Base-by-base conservation (phyloP, 202 grass and related monocot species). In the Zoysia matrella region DNA sequence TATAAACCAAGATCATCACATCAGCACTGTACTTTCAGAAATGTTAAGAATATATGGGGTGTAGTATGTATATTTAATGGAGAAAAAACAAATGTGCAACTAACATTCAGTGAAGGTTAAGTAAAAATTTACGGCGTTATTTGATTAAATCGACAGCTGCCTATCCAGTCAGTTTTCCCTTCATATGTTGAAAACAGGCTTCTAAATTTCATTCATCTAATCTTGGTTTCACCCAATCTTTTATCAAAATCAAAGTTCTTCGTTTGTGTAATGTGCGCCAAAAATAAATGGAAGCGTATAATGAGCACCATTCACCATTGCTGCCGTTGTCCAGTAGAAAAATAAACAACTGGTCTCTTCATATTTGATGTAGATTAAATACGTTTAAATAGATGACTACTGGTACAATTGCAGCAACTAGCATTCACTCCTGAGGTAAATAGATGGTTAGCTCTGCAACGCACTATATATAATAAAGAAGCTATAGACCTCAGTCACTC, bases 1-100 rank as follows among this genome's bases (percentile, higher is more conserved):
- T 81, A 42, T 11, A 84, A 83, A 74, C 7, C 40, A 78, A 30
- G 62, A 62, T 79, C 64, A 92, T 74, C 22, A 1, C 13, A 47
- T 54, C 1, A 46, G 11, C 36, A 67, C 39, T n/a, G 16, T 36
- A 36, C 30, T 14, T 62, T 68, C 53, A 18, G 22, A 36, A 63
- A 84, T 50, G 67, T 61, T 72, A 3, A 63, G 36, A 30, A 11
- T 11, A 36, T 39, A 39, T 22, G 30, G 22, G 7, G 8, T 36
- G 30, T 36, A 36, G 60, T 30, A 63, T 63, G 15, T 3, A 11
- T 63, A 39, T 11, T 11, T 40, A 63, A 40, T 39, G 30, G 60
- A 63, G 30, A 63, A 40, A 63, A 63, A 63, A 10, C 30, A 36
- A 61, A 30, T 7, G 58, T 61, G 9, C 9, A 3, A 39, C 30